These are phyloP conservation scores for Sextonia rubra DNA, from an alignment of 164 flowering plant genomes.

Conservation along the genomic window DNA sequence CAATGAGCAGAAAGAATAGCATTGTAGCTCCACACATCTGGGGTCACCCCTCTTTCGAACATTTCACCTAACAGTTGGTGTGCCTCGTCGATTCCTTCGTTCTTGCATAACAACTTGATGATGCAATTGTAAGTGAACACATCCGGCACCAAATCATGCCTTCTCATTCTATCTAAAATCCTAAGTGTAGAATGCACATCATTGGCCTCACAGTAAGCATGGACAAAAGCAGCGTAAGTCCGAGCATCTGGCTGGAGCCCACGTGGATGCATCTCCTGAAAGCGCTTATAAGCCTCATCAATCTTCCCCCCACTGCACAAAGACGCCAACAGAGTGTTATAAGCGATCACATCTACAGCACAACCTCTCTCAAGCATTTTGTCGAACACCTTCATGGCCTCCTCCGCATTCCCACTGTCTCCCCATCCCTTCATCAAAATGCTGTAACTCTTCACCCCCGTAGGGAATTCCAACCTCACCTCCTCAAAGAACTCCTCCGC, in stretches of 20 bases:
- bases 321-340: slow-evolving; percentile 57
- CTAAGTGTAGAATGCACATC: slow-evolving; percentile 61
- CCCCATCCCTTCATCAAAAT: slow-evolving; percentile 82
- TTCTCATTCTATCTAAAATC: slow-evolving; percentile 70
- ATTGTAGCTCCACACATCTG: slow-evolving; percentile 78
- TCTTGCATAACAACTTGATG: slow-evolving; percentile 58
- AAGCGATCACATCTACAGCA: slow-evolving; percentile 50
- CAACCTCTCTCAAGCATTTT: slow-evolving; percentile 67
- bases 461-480: slow-evolving; percentile 37
- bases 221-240: slow-evolving; percentile 66
- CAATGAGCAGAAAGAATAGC: slow-evolving; percentile 70
- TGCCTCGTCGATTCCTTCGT: slow-evolving; percentile 62
- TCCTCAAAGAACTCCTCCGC: slow-evolving; percentile 69
- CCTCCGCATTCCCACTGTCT: slow-evolving; percentile 34
- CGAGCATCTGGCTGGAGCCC: slow-evolving; percentile 64
- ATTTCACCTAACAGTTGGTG: slow-evolving; percentile 68
- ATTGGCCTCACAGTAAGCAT: slow-evolving; percentile 49
- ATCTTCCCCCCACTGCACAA: slow-evolving; percentile 59
- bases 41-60: slow-evolving; percentile 52
- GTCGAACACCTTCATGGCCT: slow-evolving; percentile 62
- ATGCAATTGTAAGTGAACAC: slow-evolving; percentile 66
- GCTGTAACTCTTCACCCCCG: slow-evolving; percentile 53
- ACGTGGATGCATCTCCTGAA: slow-evolving; percentile 45
- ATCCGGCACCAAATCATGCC: slow-evolving; percentile 57
- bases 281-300: slow-evolving; percentile 58